Evolutionary conservation across 768 basidiomycete species (phyloP).

Genomic region (Hericium rajendrae): DNA sequence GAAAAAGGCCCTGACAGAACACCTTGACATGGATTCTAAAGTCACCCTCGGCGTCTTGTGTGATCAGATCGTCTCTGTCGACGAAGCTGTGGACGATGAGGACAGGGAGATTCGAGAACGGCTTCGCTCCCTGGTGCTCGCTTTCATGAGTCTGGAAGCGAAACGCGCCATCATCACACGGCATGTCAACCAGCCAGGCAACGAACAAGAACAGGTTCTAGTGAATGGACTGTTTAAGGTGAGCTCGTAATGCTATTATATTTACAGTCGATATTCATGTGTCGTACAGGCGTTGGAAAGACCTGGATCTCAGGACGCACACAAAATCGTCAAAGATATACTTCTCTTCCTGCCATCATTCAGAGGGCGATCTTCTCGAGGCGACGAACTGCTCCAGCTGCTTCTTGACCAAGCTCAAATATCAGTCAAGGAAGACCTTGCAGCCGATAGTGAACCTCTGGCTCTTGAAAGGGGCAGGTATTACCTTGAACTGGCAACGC

Average conservation of each 20-base stretch:
- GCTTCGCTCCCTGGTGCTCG: constrained; percentile 47
- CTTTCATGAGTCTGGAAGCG: constrained; percentile 47
- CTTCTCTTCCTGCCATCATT: constrained; percentile 42
- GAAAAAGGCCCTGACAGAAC: constrained; percentile 46
- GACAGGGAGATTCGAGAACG: constrained; percentile 48
- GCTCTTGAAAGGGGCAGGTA: constrained; percentile 29
- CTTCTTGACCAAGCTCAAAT: constrained; percentile 29
- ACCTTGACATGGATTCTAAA: constrained; percentile 53
- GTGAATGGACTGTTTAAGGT: constrained; percentile 43
- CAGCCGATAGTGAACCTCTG: constrained; percentile 18
- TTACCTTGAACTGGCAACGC: constrained; percentile 38
- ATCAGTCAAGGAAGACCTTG: constrained; percentile 23
- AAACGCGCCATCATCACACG: constrained; percentile 35
- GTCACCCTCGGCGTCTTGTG: constrained; percentile 58
- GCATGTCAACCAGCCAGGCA: constrained; percentile 31
- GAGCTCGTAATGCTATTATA: constrained; percentile 8
- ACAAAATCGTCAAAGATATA: constrained; percentile 42
- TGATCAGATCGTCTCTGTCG: constrained; percentile 50
- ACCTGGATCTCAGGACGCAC: constrained; percentile 30
- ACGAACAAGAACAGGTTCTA: constrained; percentile 37
- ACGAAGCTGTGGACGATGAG: constrained; percentile 45
- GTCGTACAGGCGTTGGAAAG: constrained; percentile 39
- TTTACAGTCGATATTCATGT: not conserved
- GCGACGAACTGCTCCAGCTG: constrained; percentile 30
- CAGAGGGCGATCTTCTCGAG: constrained; percentile 24